Base-by-base conservation (phyloP, 257 asterid species). In the Fraxinus pennsylvanica region DNA sequence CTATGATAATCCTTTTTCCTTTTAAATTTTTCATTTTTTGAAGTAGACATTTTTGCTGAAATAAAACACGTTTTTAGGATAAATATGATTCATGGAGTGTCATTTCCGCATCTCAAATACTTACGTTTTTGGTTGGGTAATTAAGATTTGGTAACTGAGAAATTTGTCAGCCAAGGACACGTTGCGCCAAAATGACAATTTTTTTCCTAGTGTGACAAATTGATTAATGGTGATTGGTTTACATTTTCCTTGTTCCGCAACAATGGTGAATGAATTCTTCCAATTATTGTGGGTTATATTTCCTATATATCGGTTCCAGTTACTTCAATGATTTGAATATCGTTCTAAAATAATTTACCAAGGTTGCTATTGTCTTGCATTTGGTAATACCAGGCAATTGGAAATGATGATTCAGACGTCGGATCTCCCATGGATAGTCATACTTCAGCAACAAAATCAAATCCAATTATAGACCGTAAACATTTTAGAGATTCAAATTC, bases 331-430 rank as follows among this genome's bases (percentile, higher is more conserved):
- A 79, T 36, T 12, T 38, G 69, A 59, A 30, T 74, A 33, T 38
- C 72, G 33, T 80, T 27, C n/a, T 32, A 14, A 41, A 50, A 1
- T 67, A n/a, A 65, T 81, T 72, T 38, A 47, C 83, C 59, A 19
- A 75, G 41, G 36, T 77, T 72, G 38, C 63, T 74, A 75, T 74
- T 29, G 77, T 25, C 35, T 63, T 63, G 70, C 73, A 73, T 81
- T 86, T 89, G 66, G 78, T 71, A 69, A 76, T 57, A 43, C 69
- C 93, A 94, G 98, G 96, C 82, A 72, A 83, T 87, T 29, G 87
- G 83, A 61, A 90, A 88, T 85, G 96, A 89, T 68, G 97, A 92
- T 85, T 88, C 92, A 6, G 97, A 92, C 78, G 81, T 90, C 77
- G 97, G 86, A 25, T 88, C 96, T 70, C 87, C 90, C 45, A 79